Conservation (phyloP, 2,329 filamentous ascomycete genomes). For the Colletotrichum tanaceti region DNA sequence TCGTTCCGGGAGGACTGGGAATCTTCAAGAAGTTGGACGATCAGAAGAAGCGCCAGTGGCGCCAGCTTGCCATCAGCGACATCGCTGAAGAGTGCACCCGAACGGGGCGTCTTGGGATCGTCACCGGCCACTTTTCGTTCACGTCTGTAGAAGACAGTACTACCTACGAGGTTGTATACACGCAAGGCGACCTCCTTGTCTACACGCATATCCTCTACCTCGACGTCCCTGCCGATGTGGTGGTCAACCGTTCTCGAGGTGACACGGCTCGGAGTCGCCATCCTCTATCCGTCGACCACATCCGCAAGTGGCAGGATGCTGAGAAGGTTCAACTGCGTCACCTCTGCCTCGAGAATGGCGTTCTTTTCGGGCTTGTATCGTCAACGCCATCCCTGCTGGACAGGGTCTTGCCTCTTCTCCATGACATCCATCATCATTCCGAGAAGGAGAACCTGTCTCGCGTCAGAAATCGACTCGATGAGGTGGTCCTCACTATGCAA, state of each 20-base stretch:
- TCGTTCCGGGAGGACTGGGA: constrained; percentile 59
- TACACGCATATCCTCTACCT: constrained; percentile 72
- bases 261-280: constrained; percentile 54
- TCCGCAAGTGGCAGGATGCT: constrained; percentile 59
- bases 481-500: constrained; percentile 43
- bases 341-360: constrained; percentile 57
- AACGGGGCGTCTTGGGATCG: constrained; percentile 55
- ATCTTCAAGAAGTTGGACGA: constrained; percentile 57
- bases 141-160: constrained; percentile 54
- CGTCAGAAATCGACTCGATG: constrained; percentile 50
- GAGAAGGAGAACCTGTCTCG: constrained; percentile 53
- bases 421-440: constrained; percentile 52
- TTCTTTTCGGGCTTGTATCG: constrained; percentile 57
- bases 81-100: constrained; percentile 54
- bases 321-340: constrained; percentile 58
- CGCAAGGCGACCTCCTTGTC: constrained; percentile 55
- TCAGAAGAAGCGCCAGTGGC: constrained; percentile 52
- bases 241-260: constrained; percentile 51
- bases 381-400: constrained; percentile 11
- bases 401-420: constrained; percentile 47
- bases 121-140: constrained; percentile 68
- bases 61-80: constrained; percentile 57
- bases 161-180: constrained; percentile 52
- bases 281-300: constrained; percentile 48
- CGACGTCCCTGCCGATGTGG: constrained; percentile 50